Percentiles rank a stretch among this genome's conserved stretches.
phyloP scores from a whole-genome alignment of 73 alveolate genomes.

The Blepharisma japonicum region DNA sequence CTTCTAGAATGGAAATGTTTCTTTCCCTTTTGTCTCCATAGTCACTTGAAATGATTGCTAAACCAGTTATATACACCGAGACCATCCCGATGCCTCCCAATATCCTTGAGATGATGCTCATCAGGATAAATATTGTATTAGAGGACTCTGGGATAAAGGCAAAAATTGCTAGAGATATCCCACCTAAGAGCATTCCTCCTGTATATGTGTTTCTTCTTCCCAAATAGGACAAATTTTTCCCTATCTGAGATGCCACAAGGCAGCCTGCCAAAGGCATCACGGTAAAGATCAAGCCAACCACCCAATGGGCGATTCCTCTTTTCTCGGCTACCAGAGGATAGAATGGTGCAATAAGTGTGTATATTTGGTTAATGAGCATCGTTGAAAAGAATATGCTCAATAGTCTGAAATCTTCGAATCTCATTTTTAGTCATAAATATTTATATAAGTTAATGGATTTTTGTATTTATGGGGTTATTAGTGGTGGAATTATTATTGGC shows the following conservation, averaged over 20 bases:
- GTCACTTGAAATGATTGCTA: slow-evolving; percentile 11
- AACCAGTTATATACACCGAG: slow-evolving; percentile 2
- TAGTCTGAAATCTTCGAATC: neutral
- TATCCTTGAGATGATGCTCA: neutral
- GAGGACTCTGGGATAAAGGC: neutral
- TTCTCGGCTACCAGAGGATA: slow-evolving; percentile 13
- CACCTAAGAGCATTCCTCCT: neutral
- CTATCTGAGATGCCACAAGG: neutral
- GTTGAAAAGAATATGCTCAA: slow-evolving; percentile 16
- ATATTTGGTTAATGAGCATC: neutral
- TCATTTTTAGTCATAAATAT: too few relatives aligned
- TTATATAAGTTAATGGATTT: too few relatives aligned
- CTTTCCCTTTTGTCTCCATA: neutral
- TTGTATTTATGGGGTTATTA: too few relatives aligned
- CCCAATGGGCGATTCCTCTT: neutral
- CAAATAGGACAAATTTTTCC: neutral
- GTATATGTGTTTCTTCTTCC: slow-evolving; percentile 1
- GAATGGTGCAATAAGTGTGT: neutral
- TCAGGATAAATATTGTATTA: neutral
- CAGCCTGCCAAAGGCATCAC: neutral
- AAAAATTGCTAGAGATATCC: neutral
- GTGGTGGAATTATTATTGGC: too few relatives aligned
- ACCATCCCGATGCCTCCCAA: slow-evolving; percentile 28
- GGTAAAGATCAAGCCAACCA: slow-evolving; percentile 18
- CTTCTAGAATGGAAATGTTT: slow-evolving; percentile 17